Evolutionary conservation across 202 grass and related monocot genomes (phyloP).

Genomic region (Setaria italica): DNA sequence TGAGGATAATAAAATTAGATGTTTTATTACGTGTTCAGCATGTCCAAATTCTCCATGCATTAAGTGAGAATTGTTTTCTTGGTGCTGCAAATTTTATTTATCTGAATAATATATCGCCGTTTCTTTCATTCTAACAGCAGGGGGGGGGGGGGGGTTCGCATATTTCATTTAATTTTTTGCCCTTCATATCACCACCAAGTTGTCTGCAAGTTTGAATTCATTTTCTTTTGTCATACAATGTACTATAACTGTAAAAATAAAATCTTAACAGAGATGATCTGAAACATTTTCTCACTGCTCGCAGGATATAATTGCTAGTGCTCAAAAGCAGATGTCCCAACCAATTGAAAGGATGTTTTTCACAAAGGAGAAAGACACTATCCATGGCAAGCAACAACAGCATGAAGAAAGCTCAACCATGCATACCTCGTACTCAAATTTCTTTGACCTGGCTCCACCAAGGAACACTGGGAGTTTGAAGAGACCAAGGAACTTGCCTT

Average conservation of each 20-base stretch:
- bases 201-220: not conserved
- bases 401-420: slow-evolving; percentile 46
- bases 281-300: slow-evolving; percentile 18
- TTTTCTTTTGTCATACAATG: slow-evolving; percentile 2
- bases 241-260: not conserved
- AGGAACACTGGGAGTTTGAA: slow-evolving; percentile 48
- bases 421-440: slow-evolving; percentile 45
- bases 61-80: slow-evolving; percentile 10
- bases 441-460: slow-evolving; percentile 45
- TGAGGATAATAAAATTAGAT: slow-evolving; percentile 35
- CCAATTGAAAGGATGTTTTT: slow-evolving; percentile 62
- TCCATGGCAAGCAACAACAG: slow-evolving; percentile 45
- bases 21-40: slow-evolving; percentile 14
- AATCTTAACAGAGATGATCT: slow-evolving; percentile 23
- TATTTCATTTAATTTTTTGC: slow-evolving; percentile 1
- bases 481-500: slow-evolving; percentile 37
- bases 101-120: not conserved
- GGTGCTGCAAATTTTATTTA: not conserved
- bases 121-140: not conserved
- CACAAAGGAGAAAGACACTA: slow-evolving; percentile 43
- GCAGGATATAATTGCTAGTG: slow-evolving; percentile 53
- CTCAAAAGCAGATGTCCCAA: slow-evolving; percentile 36
- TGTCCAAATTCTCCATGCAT: not conserved
- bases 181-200: not conserved
- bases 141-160: not conserved